Evolutionary conservation across 1,284 basidiomycete genomes (phyloP), one percentile per base, ranked within the genome.

Genomic region (Kalmanozyma brasiliensis): DNA sequence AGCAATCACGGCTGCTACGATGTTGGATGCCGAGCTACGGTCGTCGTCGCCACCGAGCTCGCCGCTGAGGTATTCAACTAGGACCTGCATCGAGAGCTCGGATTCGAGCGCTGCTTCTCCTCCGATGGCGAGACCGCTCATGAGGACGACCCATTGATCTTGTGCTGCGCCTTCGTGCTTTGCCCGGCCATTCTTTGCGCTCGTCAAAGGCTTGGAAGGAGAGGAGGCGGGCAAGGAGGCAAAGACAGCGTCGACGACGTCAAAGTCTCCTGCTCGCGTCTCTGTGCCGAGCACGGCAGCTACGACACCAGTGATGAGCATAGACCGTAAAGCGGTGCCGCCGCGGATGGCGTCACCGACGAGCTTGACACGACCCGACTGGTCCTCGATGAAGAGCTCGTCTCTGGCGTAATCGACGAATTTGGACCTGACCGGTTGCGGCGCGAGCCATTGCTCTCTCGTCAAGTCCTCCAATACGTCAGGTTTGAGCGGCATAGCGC

Each of bases 401-500:
- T 98, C 95, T 42, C 89, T 87, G 0, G 86, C 84, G 1, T 92
- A 93, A 75, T 87, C 88, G 33, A 74, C 65, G 76, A 66, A 82
- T 30, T 65, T 74, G 20, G 67, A 34, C 8, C 63, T 53, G 1
- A 69, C 51, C n/a, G 78, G 89, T 0, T 91, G 93, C 0, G 92
- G 88, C 4, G 92, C 91, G 52, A 97, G 89, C 58, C 92, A 93
- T 82, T 92, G 91, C 93, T 98, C 93, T 79, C 92, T 87, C 13
- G 90, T 93, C 71, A 98, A 87, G 73, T 99, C 96, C 77, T 94
- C 91, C 52, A 99, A 86, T 13, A 99, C 92, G 76, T 98, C 97
- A 0, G 95, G 95, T 82, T 99, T 99, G 55, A 97, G 86, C 4
- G 92, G 92, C 96, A 98, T 98, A 64, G 96, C 91, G 87, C 96